phyloP scores from a whole-genome alignment of 1,284 basidiomycete species.

The Calocybe gambosa region DNA sequence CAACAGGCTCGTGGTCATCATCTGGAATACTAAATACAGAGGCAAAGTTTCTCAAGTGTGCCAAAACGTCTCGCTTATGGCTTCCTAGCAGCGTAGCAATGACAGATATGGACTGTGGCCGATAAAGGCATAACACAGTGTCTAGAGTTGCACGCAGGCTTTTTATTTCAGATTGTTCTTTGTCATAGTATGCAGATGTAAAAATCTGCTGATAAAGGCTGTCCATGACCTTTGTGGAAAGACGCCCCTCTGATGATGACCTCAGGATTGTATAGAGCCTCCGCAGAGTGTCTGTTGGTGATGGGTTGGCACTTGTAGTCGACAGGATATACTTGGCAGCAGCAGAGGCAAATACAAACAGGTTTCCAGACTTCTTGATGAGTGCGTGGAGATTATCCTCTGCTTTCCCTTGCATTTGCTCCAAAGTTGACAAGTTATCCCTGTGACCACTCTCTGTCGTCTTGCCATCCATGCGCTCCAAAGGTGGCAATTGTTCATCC shows the following conservation, averaged over 20 bases:
- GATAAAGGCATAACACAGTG: background rate
- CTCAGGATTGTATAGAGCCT: background rate
- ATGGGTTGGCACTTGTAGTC: background rate
- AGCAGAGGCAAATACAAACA: slow-evolving; percentile 5
- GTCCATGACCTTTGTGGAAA: background rate
- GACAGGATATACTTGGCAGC: slow-evolving; percentile 1
- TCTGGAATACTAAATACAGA: slow-evolving; percentile 1
- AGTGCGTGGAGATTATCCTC: background rate
- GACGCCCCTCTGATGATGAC: background rate
- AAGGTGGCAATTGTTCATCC: too few relatives aligned
- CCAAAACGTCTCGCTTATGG: background rate
- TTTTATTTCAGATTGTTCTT: background rate
- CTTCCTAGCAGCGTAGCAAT: background rate
- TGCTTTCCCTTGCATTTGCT: too few relatives aligned
- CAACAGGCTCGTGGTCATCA: background rate
- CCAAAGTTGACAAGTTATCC: too few relatives aligned
- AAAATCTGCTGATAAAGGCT: background rate
- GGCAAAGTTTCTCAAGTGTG: background rate
- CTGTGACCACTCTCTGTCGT: too few relatives aligned
- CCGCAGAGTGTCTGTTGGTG: background rate
- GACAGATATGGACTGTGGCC: background rate
- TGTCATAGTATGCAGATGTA: background rate
- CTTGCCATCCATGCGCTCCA: too few relatives aligned
- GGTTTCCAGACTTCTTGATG: background rate
- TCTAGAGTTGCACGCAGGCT: background rate